phyloP scores from a whole-genome alignment of 257 asterid genomes.

The Solanum pimpinellifolium region DNA sequence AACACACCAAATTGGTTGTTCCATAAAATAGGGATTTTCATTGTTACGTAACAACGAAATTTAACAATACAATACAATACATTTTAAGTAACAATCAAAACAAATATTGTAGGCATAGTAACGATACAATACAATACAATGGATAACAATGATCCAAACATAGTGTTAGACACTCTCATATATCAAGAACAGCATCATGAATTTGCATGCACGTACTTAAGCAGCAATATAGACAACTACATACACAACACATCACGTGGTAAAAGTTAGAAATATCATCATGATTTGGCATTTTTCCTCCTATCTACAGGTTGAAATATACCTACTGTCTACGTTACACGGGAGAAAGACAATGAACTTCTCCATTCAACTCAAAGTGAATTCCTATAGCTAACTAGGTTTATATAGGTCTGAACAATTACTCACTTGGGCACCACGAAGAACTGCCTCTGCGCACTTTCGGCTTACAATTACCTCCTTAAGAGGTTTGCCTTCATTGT shows the following conservation, averaged over 20 bases:
- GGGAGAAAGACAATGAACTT: not conserved
- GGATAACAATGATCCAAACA: no score
- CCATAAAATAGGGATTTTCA: no score
- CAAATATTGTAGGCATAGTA: no score
- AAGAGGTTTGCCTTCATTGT: conserved; percentile 41
- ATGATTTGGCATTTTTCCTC: not conserved
- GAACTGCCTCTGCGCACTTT: conserved; percentile 98
- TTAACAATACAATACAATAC: no score
- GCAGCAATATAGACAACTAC: not conserved
- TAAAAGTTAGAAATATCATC: not conserved
- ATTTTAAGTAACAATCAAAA: no score
- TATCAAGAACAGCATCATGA: not conserved
- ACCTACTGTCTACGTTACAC: not conserved
- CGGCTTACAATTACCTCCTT: conserved; percentile 95
- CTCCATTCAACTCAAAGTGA: not conserved
- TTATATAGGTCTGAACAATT: not conserved
- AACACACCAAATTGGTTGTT: no score
- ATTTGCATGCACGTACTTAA: not conserved
- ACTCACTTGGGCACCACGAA: conserved; percentile 97
- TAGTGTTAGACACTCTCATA: not conserved
- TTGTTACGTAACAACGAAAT: no score
- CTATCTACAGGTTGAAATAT: not conserved
- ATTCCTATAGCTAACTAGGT: not conserved
- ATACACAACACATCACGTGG: not conserved
- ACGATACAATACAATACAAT: no score